A percentile compares a stretch with the other conserved stretches of the same genome.
These are phyloP conservation scores for Eimeria zaria DNA, from an alignment of 169 alveolate species.

Conservation along the genomic window DNA sequence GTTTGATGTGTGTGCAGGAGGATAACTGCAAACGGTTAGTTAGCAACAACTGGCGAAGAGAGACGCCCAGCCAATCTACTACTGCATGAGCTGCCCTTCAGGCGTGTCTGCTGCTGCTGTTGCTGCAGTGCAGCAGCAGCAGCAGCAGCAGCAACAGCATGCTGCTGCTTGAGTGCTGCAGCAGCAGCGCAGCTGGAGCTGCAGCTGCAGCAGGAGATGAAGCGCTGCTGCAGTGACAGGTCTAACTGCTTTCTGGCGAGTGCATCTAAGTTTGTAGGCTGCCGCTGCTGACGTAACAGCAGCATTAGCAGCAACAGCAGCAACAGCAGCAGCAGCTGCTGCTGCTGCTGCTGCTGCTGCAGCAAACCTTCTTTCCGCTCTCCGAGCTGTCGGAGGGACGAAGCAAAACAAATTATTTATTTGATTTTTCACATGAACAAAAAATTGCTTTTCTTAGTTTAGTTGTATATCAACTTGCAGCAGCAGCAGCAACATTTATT, in stretches of 20 bases:
- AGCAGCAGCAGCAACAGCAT: constrained; percentile 11
- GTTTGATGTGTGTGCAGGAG: constrained; percentile 30
- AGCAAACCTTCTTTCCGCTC: neutral
- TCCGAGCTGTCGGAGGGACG: neutral
- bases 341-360: constrained; percentile 53
- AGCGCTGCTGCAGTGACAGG: constrained; percentile 44
- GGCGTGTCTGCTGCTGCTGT: neutral
- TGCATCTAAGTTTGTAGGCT: neutral
- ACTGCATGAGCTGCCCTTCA: neutral
- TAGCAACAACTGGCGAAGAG: constrained; percentile 50
- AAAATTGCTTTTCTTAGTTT: neutral
- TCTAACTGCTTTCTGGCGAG: neutral
- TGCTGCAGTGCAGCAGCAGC: neutral
- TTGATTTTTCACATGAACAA: too few relatives aligned
- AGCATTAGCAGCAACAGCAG: neutral
- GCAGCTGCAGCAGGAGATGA: constrained; percentile 27
- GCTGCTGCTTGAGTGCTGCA: too few relatives aligned
- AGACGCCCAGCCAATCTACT: neutral
- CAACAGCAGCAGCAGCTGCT: neutral
- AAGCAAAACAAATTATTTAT: too few relatives aligned
- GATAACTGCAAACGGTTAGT: constrained; percentile 14
- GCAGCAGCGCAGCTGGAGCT: too few relatives aligned
- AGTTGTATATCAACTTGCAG: neutral
- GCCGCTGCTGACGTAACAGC: neutral
- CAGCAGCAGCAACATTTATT: too few relatives aligned